Evolutionary conservation across 1,284 basidiomycete species (phyloP).

Genomic region (Ustilago hordei): DNA sequence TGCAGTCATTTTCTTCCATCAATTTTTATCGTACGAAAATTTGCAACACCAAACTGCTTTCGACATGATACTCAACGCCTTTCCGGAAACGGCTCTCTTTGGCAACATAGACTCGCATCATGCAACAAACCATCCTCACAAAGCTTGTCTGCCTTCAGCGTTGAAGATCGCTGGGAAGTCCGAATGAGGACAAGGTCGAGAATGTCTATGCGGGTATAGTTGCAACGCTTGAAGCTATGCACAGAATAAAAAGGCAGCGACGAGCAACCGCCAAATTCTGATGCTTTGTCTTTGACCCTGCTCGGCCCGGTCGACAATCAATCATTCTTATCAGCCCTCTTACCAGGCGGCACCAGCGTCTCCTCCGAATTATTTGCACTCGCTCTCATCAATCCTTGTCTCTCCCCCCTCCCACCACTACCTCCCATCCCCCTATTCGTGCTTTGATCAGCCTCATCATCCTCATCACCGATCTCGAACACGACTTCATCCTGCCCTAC

Average conservation of each 20-base stretch:
- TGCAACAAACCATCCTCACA: background rate
- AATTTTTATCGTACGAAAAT: slow-evolving; percentile 21
- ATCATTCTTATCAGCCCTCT: slow-evolving; percentile 38
- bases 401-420: slow-evolving; percentile 21
- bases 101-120: background rate
- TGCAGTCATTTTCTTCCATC: slow-evolving; percentile 4
- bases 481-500: slow-evolving; percentile 47
- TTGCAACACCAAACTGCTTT: slow-evolving; percentile 4
- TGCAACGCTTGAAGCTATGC: background rate
- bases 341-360: slow-evolving; percentile 50
- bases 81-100: no score
- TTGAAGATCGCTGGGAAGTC: no score
- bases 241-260: background rate
- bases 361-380: slow-evolving; percentile 44
- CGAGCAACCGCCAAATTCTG: background rate
- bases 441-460: slow-evolving; percentile 46
- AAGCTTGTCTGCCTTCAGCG: background rate
- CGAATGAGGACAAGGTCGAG: background rate
- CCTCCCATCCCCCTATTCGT: background rate
- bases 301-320: background rate
- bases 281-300: background rate
- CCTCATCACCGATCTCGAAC: slow-evolving; percentile 61
- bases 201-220: background rate
- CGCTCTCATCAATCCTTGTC: slow-evolving; percentile 43
- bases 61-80: background rate